phyloP scores from a whole-genome alignment of 345 rosid genomes.

The Kernera saxatilis region DNA sequence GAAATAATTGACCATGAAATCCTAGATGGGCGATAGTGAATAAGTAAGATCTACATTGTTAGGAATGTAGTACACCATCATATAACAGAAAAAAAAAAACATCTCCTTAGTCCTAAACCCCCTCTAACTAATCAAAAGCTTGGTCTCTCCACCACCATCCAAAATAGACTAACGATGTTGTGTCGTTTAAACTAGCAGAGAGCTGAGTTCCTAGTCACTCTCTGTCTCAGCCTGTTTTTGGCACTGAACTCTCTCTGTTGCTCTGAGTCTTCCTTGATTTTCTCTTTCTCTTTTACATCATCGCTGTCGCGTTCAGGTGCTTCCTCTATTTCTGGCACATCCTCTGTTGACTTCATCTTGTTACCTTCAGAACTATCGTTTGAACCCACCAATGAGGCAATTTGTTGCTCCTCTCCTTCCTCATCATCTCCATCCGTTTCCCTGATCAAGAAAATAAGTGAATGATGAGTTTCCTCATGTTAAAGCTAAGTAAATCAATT shows the following conservation, averaged over 20 bases:
- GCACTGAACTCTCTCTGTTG: conserved; percentile 32
- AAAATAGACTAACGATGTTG: background rate
- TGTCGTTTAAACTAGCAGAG: conserved; percentile 20
- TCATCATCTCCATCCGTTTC: conserved; percentile 27
- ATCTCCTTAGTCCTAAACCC: background rate
- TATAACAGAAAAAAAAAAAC: background rate
- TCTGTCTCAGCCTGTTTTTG: conserved; percentile 52
- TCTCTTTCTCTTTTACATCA: conserved; percentile 19
- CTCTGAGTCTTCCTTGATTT: conserved; percentile 19
- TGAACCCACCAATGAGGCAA: background rate
- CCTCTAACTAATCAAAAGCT: background rate
- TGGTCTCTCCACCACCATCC: background rate
- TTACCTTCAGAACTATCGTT: conserved; percentile 31
- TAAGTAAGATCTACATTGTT: conserved; percentile 2
- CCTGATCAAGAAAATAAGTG: conserved; percentile 26
- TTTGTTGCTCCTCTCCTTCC: conserved; percentile 26
- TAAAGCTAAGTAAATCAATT: background rate
- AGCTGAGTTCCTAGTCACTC: conserved; percentile 51
- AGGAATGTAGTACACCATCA: background rate
- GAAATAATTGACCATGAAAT: background rate
- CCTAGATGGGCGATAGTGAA: background rate
- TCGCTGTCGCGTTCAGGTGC: conserved; percentile 12
- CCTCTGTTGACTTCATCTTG: conserved; percentile 29
- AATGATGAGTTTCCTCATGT: background rate
- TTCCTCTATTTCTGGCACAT: background rate